These are phyloP conservation scores for Canavalia gladiata DNA, from an alignment of 306 rosid genomes.

Conservation along the genomic window DNA sequence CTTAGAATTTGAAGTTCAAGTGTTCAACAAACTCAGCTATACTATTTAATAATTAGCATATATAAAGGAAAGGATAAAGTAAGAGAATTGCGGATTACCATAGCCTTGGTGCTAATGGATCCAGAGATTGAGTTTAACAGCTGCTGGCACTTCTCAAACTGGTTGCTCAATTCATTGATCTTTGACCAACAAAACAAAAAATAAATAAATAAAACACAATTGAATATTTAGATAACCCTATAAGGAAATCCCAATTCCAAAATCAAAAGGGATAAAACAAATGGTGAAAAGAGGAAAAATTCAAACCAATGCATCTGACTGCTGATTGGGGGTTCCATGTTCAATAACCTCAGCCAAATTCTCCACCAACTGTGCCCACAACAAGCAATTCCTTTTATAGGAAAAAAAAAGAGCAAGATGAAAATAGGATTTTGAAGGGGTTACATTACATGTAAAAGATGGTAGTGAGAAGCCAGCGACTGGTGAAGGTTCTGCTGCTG, in stretches of 20 bases:
- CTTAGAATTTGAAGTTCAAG: conserved; percentile 13
- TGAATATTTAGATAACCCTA: neutral
- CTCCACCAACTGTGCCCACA: conserved; percentile 75
- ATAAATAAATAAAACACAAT: neutral
- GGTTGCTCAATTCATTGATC: conserved; percentile 81
- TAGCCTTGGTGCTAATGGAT: conserved; percentile 77
- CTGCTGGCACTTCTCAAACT: conserved; percentile 91
- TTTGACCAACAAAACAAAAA: conserved; percentile 45
- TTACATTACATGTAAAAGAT: conserved; percentile 70
- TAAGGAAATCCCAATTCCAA: conserved; percentile 1
- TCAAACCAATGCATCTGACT: conserved; percentile 83
- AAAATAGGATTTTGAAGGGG: conserved; percentile 38
- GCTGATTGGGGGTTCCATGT: conserved; percentile 82
- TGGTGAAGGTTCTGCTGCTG: conserved; percentile 77
- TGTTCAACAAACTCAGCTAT: neutral
- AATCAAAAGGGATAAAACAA: neutral
- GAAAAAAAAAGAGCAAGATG: neutral
- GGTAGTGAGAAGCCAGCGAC: conserved; percentile 90
- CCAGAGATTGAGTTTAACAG: conserved; percentile 86
- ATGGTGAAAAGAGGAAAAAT: neutral
- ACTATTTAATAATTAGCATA: neutral
- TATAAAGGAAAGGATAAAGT: conserved; percentile 23
- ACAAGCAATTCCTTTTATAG: conserved; percentile 14
- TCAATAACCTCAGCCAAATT: conserved; percentile 83
- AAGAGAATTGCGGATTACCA: conserved; percentile 63